Conservation (phyloP, 495 filamentous ascomycete genomes). For the Aspergillus biplanus region DNA sequence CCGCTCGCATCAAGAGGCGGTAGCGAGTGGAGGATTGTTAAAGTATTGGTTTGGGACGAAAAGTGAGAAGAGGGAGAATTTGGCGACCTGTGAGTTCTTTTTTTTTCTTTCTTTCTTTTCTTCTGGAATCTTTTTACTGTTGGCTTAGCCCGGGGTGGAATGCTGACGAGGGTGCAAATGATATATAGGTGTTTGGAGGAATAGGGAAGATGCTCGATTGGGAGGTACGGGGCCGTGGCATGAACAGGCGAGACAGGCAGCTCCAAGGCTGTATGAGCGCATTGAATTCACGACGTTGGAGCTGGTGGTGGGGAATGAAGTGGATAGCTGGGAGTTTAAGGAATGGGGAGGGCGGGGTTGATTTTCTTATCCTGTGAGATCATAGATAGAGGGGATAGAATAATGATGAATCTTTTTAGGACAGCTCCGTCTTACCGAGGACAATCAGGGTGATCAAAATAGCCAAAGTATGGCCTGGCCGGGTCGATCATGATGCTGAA, state of each 20-base stretch:
- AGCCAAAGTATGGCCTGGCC: background rate
- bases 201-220: constrained; percentile 66
- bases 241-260: constrained; percentile 42
- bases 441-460: too few species aligned
- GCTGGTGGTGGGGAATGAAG: constrained; percentile 60
- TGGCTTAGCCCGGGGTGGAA: background rate
- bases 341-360: constrained; percentile 51
- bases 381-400: background rate
- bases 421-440: too few species aligned
- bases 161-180: too few species aligned
- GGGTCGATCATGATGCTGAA: background rate
- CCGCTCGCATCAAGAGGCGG: constrained; percentile 77
- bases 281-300: constrained; percentile 64
- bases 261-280: constrained; percentile 48
- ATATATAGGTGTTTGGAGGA: constrained; percentile 67
- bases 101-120: background rate
- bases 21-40: constrained; percentile 75
- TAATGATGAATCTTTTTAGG: background rate
- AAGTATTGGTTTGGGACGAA: constrained; percentile 87
- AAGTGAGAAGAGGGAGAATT: constrained; percentile 64
- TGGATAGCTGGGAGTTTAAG: constrained; percentile 59
- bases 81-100: constrained; percentile 66
- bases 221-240: constrained; percentile 66
- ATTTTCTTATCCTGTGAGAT: background rate
- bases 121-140: background rate